Evolutionary conservation across 1,284 basidiomycete genomes (phyloP).

Genomic region (Rugosomyces carneus): DNA sequence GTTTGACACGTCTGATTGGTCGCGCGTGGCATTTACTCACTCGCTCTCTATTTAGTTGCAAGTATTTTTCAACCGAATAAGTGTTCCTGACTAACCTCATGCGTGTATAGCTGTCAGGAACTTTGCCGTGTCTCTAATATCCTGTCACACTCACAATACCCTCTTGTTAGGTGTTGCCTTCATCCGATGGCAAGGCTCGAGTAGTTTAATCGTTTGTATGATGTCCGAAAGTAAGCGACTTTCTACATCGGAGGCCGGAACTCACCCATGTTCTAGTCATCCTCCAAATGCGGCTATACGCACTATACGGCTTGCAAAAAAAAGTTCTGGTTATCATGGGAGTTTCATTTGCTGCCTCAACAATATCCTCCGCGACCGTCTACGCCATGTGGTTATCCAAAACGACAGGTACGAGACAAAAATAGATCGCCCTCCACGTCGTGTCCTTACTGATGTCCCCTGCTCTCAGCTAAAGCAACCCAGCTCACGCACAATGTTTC

Average conservation of each 20-base stretch:
- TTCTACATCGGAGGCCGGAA: background rate
- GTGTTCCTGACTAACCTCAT: background rate
- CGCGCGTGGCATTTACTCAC: too few relatives aligned
- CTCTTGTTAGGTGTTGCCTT: background rate
- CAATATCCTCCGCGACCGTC: background rate
- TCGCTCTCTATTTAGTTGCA: background rate
- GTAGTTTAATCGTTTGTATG: background rate
- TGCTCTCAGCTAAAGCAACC: background rate
- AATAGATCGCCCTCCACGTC: background rate
- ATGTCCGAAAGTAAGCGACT: background rate
- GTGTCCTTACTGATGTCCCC: background rate
- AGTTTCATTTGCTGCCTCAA: background rate
- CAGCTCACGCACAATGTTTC: background rate
- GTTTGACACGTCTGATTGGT: too few relatives aligned
- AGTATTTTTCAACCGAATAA: background rate
- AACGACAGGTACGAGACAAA: background rate
- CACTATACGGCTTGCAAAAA: constrained; percentile 49
- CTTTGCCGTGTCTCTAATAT: background rate
- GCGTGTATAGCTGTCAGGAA: background rate
- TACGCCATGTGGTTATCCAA: background rate
- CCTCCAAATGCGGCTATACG: constrained; percentile 51
- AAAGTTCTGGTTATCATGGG: constrained; percentile 24
- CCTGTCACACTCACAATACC: too few relatives aligned
- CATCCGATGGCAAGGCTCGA: background rate
- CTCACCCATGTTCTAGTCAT: constrained; percentile 32